Evolutionary conservation across 176 grass and related monocot genomes (phyloP).

Genomic region (Dendrocalamus sinicus): DNA sequence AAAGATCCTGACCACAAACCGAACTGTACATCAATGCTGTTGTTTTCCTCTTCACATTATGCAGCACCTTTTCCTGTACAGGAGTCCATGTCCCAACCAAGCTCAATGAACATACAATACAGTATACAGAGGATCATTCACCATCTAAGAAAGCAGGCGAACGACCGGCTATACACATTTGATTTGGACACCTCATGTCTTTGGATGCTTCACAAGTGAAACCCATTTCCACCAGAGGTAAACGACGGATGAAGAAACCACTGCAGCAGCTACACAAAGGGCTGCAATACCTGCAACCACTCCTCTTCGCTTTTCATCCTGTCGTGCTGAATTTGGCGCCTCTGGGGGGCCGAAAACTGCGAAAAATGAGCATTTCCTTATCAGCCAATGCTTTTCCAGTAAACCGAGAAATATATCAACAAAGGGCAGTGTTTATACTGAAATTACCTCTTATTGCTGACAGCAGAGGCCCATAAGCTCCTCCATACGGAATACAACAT

Average conservation of each 20-base stretch:
- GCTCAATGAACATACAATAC: background rate
- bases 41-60: too few relatives aligned
- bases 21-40: too few relatives aligned
- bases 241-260: slow-evolving; percentile 50
- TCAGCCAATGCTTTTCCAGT: background rate
- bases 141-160: background rate
- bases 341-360: slow-evolving; percentile 19
- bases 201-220: slow-evolving; percentile 40
- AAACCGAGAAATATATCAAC: background rate
- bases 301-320: slow-evolving; percentile 47
- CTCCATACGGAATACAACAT: too few relatives aligned
- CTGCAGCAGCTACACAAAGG: slow-evolving; percentile 40
- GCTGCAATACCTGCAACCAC: slow-evolving; percentile 57
- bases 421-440: background rate
- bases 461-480: too few relatives aligned
- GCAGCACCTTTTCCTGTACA: too few relatives aligned
- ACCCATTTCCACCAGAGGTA: slow-evolving; percentile 73
- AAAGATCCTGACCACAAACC: too few relatives aligned
- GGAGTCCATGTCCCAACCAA: slow-evolving; percentile 6
- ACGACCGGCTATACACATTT: slow-evolving; percentile 32
- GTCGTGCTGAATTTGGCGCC: background rate
- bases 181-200: slow-evolving; percentile 14
- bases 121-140: background rate
- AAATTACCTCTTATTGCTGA: slow-evolving; percentile 37
- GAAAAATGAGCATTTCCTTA: background rate